Base-by-base conservation (phyloP, 768 basidiomycete genomes). In the Boletus subparvulus region DNA sequence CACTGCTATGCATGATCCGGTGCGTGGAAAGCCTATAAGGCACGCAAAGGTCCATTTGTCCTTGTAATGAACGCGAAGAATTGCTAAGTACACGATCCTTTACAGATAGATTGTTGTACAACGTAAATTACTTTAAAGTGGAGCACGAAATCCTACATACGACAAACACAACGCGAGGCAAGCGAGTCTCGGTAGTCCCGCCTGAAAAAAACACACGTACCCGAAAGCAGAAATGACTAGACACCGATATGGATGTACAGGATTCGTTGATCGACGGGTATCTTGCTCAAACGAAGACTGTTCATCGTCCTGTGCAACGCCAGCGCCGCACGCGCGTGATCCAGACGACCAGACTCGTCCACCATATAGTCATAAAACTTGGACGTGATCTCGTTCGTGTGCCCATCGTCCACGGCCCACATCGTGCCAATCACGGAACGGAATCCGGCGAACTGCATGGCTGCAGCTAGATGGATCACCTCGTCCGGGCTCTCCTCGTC, bases 241-340 rank as follows among this genome's bases (percentile, higher is more conserved):
- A 47, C 56, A n/a, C 63, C 63, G 10, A 60, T 40, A 26, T 64
- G 63, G 24, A 64, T 43, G 3, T 60, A 64, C 4, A 54, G 33
- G 33, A 64, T 45, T 1, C 63, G 47, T 36, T 64, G 63, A 24
- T 64, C 54, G 1, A 59, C 30, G 0, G 58, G 58, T 36, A 64
- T 9, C 12, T 19, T 2, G 13, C 32, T 33, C 32, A 11, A 33
- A 33, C 32, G 32, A 33, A 33, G 32, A 42, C 30, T 6, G 7
- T 16, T 56, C 55, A 50, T 50, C 10, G 55, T 50, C 46, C 37
- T 45, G 28, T 60, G 16, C n/a, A 64, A 19, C 12, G 48, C 51
- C 6, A 33, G n/a, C 5, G 62, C 63, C 16, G 52, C 54, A 16
- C 50, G 48, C 6, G 42, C 50, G 26, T 47, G 33, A 17, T 60